phyloP scores from a whole-genome alignment of 202 grass and related monocot species.

The Brachypodium distachyon region DNA sequence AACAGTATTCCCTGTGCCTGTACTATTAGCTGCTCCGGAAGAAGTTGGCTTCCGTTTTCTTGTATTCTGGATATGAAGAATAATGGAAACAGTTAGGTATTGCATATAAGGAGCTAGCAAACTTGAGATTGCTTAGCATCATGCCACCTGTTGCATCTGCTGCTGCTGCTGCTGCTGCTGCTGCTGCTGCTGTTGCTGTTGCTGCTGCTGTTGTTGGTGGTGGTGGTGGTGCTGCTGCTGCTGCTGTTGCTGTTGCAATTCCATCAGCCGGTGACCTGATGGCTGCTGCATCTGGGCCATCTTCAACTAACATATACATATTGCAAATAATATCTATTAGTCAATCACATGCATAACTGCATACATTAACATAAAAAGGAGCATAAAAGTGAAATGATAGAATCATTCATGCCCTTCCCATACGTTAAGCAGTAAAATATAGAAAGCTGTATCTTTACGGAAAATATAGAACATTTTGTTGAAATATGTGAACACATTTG shows the following conservation, averaged over 20 bases:
- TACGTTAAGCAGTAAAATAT: not conserved
- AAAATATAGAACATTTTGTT: not conserved
- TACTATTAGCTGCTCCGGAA: conserved; percentile 92
- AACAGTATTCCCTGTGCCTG: conserved; percentile 82
- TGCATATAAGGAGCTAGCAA: not conserved
- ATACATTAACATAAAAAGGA: not conserved
- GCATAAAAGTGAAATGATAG: not conserved
- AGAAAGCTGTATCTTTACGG: not conserved
- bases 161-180: conserved; percentile 47
- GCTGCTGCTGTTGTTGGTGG: not conserved
- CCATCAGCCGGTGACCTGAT: conserved; percentile 56
- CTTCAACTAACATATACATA: conserved; percentile 53
- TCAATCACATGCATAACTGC: not conserved
- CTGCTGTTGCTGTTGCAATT: conserved; percentile 44
- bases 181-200: not conserved
- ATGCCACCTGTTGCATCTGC: conserved; percentile 61
- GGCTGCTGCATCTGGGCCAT: conserved; percentile 75
- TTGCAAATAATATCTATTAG: conserved; percentile 24
- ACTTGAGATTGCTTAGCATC: conserved; percentile 3
- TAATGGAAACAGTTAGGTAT: conserved; percentile 4
- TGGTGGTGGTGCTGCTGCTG: conserved; percentile 36
- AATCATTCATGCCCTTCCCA: not conserved
- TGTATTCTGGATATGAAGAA: conserved; percentile 47
- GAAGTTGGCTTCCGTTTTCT: conserved; percentile 93
- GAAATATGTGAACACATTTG: not conserved